These are phyloP conservation scores for Drechslerella coelobrocha DNA, from an alignment of 2,329 filamentous ascomycete species.

Conservation along the genomic window DNA sequence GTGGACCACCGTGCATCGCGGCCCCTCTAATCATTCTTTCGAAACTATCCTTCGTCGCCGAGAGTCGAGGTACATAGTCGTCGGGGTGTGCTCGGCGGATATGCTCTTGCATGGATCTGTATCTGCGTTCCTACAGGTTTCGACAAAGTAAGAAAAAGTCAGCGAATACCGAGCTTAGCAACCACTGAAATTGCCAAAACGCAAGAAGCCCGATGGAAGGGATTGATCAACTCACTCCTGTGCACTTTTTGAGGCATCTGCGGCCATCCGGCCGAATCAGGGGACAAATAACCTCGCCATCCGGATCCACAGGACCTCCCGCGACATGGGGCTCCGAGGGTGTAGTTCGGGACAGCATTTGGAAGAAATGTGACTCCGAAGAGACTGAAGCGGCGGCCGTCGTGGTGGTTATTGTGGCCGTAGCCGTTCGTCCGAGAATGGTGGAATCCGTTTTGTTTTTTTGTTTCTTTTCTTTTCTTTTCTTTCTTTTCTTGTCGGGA, in stretches of 20 bases:
- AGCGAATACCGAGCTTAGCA: constrained; percentile 3
- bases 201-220: constrained; percentile 19
- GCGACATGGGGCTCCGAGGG: constrained; percentile 50
- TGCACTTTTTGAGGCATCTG: constrained; percentile 94
- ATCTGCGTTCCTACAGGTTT: constrained; percentile 58
- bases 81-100: constrained; percentile 96
- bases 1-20: constrained; percentile 5
- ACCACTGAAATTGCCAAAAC: constrained; percentile 9
- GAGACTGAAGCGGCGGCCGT: constrained; percentile 14
- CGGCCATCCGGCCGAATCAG: constrained; percentile 95
- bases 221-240: constrained; percentile 77
- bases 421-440: constrained; percentile 16
- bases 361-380: constrained; percentile 13
- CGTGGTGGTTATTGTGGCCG: constrained; percentile 14
- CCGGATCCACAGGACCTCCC: constrained; percentile 49
- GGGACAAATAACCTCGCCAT: constrained; percentile 86
- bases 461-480: too few relatives aligned
- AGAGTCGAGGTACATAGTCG: constrained; percentile 96
- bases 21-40: constrained; percentile 72
- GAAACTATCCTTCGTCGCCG: constrained; percentile 97
- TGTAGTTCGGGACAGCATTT: constrained; percentile 48
- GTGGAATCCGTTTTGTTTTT: not conserved
- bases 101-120: constrained; percentile 99
- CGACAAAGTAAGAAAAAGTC: constrained; percentile 13
- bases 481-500: too few relatives aligned